Percentiles rank a stretch among this genome's conserved stretches.
These are phyloP conservation scores for Ilex asprella DNA, from an alignment of 257 asterid species.

Conservation along the genomic window DNA sequence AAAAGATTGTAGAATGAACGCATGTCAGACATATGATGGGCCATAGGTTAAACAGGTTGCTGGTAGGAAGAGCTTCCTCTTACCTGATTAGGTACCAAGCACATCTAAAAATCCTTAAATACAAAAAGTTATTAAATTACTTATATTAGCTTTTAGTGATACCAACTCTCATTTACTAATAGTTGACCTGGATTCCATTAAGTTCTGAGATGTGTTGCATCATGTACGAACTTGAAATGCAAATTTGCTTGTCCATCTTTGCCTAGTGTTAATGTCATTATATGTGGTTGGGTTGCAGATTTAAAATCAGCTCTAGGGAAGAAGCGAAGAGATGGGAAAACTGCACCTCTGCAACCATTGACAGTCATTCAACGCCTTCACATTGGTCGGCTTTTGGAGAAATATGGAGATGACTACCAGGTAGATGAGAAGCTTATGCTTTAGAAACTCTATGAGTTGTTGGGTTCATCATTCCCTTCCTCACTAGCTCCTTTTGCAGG, in stretches of 20 bases:
- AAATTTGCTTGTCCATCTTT: neutral
- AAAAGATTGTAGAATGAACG: too few relatives aligned
- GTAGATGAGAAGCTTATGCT: constrained; percentile 22
- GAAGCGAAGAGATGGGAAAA: constrained; percentile 68
- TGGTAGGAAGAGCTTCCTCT: too few relatives aligned
- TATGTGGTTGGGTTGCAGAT: constrained; percentile 35
- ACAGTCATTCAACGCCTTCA: constrained; percentile 66
- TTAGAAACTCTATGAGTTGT: neutral
- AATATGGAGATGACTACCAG: constrained; percentile 77
- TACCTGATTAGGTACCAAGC: too few relatives aligned
- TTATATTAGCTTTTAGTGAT: too few relatives aligned
- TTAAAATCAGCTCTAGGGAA: constrained; percentile 85
- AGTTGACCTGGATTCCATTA: too few relatives aligned
- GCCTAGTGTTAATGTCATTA: constrained; percentile 2
- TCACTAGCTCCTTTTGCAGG: constrained; percentile 38
- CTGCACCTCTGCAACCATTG: constrained; percentile 61
- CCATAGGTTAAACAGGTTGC: too few relatives aligned
- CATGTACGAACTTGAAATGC: too few relatives aligned
- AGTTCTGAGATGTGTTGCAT: too few relatives aligned
- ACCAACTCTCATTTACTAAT: too few relatives aligned
- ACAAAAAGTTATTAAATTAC: too few relatives aligned
- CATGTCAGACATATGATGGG: too few relatives aligned
- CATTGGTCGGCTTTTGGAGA: constrained; percentile 60
- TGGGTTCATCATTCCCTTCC: neutral
- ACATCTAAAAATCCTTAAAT: too few relatives aligned